Evolutionary conservation across 2,329 filamentous ascomycete genomes (phyloP).

Genomic region (Orbilia brochopaga): DNA sequence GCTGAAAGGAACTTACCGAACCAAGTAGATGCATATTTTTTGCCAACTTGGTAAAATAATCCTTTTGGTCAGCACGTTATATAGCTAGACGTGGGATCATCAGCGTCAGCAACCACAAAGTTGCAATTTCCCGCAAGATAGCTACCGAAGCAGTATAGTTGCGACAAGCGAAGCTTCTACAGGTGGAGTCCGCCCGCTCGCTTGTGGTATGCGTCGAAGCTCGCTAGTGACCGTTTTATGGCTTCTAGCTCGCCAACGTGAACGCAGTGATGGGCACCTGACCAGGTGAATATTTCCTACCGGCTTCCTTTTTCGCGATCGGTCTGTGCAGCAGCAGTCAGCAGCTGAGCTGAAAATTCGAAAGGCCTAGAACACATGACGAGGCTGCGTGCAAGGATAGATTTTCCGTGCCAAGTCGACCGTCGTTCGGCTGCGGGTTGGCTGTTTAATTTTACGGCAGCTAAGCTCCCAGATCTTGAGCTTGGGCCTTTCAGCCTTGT

Average conservation of each 20-base stretch:
- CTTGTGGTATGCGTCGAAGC: not conserved
- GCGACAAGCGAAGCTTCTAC: conserved; percentile 20
- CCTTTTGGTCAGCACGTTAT: not conserved
- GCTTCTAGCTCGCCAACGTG: not conserved
- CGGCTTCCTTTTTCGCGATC: not conserved
- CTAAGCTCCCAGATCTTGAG: no score
- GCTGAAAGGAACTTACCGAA: no score
- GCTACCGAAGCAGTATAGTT: conserved; percentile 18
- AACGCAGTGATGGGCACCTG: not conserved
- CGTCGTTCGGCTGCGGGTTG: not conserved
- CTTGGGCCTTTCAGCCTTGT: no score
- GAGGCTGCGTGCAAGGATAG: not conserved
- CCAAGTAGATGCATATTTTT: no score
- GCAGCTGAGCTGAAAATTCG: not conserved
- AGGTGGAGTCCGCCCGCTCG: not conserved
- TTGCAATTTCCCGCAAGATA: conserved; percentile 10
- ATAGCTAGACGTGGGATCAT: not conserved
- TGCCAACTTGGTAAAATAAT: no score
- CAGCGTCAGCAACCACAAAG: not conserved
- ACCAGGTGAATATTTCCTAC: not conserved
- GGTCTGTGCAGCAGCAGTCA: not conserved
- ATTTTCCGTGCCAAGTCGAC: not conserved
- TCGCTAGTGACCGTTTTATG: not conserved
- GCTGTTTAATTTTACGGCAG: no score
- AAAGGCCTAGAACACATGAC: not conserved